A percentile compares a stretch with the other conserved stretches of the same genome.
These are phyloP conservation scores for Penicillium sp. DNA, from an alignment of 2,329 filamentous ascomycete species.

Conservation along the genomic window DNA sequence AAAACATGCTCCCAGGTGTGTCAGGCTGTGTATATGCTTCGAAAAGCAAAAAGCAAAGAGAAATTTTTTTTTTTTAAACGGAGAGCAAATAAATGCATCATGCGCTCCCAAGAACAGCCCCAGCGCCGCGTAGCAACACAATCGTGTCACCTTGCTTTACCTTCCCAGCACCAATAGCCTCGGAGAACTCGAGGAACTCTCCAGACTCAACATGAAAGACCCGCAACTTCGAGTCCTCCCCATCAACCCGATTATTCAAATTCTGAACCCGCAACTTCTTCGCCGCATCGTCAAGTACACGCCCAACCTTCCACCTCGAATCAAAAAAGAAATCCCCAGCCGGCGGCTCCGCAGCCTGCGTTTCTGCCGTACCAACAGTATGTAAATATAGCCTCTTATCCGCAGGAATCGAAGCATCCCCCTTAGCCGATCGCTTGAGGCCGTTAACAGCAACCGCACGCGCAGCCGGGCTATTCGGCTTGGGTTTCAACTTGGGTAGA, in stretches of 20 bases:
- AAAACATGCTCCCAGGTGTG: conserved; percentile 12
- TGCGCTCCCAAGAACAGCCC: conserved; percentile 69
- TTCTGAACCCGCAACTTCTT: conserved; percentile 46
- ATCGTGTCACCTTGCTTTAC: conserved; percentile 85
- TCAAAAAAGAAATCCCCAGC: conserved; percentile 79
- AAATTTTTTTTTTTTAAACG: too few relatives aligned
- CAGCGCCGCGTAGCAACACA: conserved; percentile 81
- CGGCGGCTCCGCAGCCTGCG: conserved; percentile 78
- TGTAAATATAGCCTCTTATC: conserved; percentile 90
- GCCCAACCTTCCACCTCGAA: conserved; percentile 84
- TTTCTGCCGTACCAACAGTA: conserved; percentile 86
- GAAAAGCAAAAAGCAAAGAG: conserved; percentile 2
- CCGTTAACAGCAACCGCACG: conserved; percentile 69
- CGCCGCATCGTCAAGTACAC: conserved; percentile 52
- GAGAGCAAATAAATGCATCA: conserved; percentile 9
- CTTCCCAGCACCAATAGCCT: conserved; percentile 70
- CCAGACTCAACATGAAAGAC: conserved; percentile 94
- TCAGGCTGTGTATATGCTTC: conserved; percentile 12
- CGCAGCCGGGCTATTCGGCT: conserved; percentile 53
- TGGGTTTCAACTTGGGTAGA: conserved; percentile 58
- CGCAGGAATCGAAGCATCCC: conserved; percentile 73
- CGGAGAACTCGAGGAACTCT: conserved; percentile 78
- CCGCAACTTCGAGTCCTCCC: conserved; percentile 69
- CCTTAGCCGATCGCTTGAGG: conserved; percentile 85
- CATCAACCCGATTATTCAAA: conserved; percentile 45